Base-by-base conservation (phyloP, 768 basidiomycete species). In the Hortiboletus campestris region DNA sequence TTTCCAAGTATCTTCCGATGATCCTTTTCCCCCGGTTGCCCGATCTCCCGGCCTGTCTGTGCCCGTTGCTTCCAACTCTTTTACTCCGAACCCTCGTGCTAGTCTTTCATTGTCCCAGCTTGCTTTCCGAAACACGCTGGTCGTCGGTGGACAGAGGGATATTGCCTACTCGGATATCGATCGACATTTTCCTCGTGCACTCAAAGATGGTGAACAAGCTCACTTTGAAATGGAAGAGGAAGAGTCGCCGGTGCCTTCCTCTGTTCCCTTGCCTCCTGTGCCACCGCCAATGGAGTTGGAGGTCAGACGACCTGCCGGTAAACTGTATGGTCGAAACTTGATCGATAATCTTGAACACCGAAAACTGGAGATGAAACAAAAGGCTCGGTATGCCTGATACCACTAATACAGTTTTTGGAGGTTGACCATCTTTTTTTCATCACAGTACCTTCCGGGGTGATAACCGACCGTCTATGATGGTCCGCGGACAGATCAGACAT, bases 401-500 rank as follows among this genome's bases (percentile, higher is more conserved):
- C 39, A 5, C 25, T 42, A 17, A 58, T 51, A n/a, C 45, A 12
- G 28, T 35, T 39, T 42, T 47, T 22, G 25, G 22, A 46, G 28
- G 25, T 48, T 59, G 11, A 69, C 36, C 22, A 52, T 34, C 46
- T 36, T 55, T 46, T 28, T 44, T 48, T 45, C 35, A 34, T 51
- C 28, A 38, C 20, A 96, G 94, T 51, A 87, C 91, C 14, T 97
- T 97, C 70, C 84, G 77, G 51, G 94, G 94, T 14, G 94, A 97
- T 65, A 80, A 88, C 60, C 78, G 94, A 54, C 92, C 94, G 11
- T 89, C 91, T 6, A 96, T 96, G 94, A 95, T 96, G 93, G 83
- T 86, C 34, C 83, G 94, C 58, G 75, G 77, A 36, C 71, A 74
- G 41, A 69, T 76, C 35, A 72, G 78, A 53, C 84, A 81, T 19